phyloP scores from a whole-genome alignment of 148 eudicot species.

The Spergularia bocconei region DNA sequence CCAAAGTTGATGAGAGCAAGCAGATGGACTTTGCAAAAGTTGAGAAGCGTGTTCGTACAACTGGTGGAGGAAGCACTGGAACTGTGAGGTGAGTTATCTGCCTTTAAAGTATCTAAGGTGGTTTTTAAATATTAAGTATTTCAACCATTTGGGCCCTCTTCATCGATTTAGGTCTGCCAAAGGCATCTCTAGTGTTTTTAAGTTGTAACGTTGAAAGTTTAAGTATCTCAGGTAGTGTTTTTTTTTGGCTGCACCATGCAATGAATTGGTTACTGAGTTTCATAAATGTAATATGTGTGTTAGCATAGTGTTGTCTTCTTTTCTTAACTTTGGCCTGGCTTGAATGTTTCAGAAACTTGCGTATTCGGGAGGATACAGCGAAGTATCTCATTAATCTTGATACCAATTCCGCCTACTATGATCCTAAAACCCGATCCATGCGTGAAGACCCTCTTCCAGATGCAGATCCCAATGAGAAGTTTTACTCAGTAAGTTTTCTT shows the following conservation, averaged over 20 bases:
- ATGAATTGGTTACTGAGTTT: not conserved
- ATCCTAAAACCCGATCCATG: slow-evolving; percentile 94
- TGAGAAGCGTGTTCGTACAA: slow-evolving; percentile 98
- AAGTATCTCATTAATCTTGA: slow-evolving; percentile 91
- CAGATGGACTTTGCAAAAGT: slow-evolving; percentile 98
- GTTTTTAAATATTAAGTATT: not conserved
- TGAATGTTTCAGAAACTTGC: slow-evolving; percentile 56
- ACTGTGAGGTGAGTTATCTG: slow-evolving; percentile 63
- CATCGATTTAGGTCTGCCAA: not conserved
- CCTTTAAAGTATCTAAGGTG: not conserved
- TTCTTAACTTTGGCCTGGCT: slow-evolving; percentile 1
- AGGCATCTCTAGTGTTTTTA: not conserved
- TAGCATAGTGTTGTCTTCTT: not conserved
- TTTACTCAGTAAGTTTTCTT: slow-evolving; percentile 55
- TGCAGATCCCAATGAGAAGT: slow-evolving; percentile 87
- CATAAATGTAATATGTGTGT: not conserved
- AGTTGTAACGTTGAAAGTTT: no score
- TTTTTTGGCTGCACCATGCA: not conserved
- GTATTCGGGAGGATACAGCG: slow-evolving; percentile 94
- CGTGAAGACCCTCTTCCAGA: slow-evolving; percentile 99
- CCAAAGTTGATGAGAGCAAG: slow-evolving; percentile 95
- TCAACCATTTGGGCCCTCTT: not conserved
- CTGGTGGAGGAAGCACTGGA: slow-evolving; percentile 98
- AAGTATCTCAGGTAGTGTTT: no score
- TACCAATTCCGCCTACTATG: slow-evolving; percentile 83